These are phyloP conservation scores for Cyberlindnera galapagoensis DNA, from an alignment of 805 yeast species.

Conservation along the genomic window DNA sequence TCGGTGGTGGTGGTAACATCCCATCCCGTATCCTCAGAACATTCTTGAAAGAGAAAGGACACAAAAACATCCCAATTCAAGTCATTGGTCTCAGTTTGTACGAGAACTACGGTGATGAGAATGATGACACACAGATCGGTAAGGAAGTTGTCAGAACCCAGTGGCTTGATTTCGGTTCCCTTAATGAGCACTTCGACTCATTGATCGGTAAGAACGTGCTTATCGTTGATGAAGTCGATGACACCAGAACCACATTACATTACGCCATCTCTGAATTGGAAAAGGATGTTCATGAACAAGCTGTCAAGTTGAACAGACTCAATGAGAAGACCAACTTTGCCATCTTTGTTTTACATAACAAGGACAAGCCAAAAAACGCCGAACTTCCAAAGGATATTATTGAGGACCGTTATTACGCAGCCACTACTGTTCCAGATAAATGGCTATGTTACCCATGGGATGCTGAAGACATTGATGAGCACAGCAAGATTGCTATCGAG, in stretches of 20 bases:
- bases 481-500: conserved; percentile 53
- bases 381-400: conserved; percentile 58
- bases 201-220: conserved; percentile 75
- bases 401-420: conserved; percentile 61
- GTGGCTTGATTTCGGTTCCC: conserved; percentile 80
- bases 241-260: conserved; percentile 83
- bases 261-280: conserved; percentile 75
- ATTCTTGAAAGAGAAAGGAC: conserved; percentile 50
- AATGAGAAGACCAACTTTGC: conserved; percentile 61
- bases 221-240: conserved; percentile 89
- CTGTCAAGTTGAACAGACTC: conserved; percentile 49
- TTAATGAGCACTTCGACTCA: conserved; percentile 62
- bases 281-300: conserved; percentile 50
- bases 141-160: conserved; percentile 82
- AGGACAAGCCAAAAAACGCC: conserved; percentile 75
- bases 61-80: conserved; percentile 63
- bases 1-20: conserved; percentile 71
- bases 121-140: conserved; percentile 47
- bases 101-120: conserved; percentile 45
- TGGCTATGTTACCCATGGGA: conserved; percentile 96
- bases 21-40: conserved; percentile 59
- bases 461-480: conserved; percentile 72
- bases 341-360: conserved; percentile 79
- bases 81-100: conserved; percentile 63
- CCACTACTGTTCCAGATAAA: conserved; percentile 64